Conservation (phyloP, 495 filamentous ascomycete species). For the Cetradonia linearis region DNA sequence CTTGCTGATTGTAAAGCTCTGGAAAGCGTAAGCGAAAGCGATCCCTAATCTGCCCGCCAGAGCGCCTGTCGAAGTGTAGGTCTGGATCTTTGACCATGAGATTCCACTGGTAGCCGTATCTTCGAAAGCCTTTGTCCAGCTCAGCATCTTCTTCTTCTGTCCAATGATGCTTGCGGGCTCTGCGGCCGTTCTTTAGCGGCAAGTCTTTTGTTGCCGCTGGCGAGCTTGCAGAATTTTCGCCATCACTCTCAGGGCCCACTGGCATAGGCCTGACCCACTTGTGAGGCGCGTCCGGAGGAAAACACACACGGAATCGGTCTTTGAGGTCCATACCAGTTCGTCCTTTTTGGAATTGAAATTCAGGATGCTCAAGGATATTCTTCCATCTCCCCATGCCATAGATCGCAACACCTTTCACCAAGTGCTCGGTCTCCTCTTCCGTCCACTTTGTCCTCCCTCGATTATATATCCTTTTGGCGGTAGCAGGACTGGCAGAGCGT, state of each 20-base stretch:
- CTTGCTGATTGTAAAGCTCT: slow-evolving; percentile 45
- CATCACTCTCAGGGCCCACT: slow-evolving; percentile 2
- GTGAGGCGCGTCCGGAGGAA: slow-evolving; percentile 13
- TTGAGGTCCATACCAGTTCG: slow-evolving; percentile 69
- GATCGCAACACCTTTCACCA: slow-evolving; percentile 65
- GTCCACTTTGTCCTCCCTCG: slow-evolving; percentile 52
- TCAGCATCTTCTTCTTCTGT: slow-evolving; percentile 66
- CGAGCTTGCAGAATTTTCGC: slow-evolving; percentile 42
- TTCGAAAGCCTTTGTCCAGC: slow-evolving; percentile 62
- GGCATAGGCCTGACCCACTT: slow-evolving; percentile 12
- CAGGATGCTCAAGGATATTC: slow-evolving; percentile 63
- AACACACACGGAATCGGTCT: slow-evolving; percentile 43
- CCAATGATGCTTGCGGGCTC: slow-evolving; percentile 47
- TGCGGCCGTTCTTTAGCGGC: slow-evolving; percentile 1
- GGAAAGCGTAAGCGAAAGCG: slow-evolving; percentile 73
- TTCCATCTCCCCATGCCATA: slow-evolving; percentile 87
- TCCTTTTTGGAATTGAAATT: slow-evolving; percentile 64
- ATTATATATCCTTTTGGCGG: slow-evolving; percentile 13
- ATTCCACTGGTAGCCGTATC: slow-evolving; percentile 72
- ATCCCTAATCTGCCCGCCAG: slow-evolving; percentile 73
- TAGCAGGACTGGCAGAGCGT: slow-evolving; percentile 5
- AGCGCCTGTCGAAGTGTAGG: slow-evolving; percentile 54
- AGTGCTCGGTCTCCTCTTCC: slow-evolving; percentile 68
- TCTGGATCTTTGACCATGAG: slow-evolving; percentile 62
- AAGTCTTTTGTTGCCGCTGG: slow-evolving; percentile 24